These are phyloP conservation scores for Dothideomycetes sp. DNA, from an alignment of 2,329 filamentous ascomycete species.

Conservation along the genomic window DNA sequence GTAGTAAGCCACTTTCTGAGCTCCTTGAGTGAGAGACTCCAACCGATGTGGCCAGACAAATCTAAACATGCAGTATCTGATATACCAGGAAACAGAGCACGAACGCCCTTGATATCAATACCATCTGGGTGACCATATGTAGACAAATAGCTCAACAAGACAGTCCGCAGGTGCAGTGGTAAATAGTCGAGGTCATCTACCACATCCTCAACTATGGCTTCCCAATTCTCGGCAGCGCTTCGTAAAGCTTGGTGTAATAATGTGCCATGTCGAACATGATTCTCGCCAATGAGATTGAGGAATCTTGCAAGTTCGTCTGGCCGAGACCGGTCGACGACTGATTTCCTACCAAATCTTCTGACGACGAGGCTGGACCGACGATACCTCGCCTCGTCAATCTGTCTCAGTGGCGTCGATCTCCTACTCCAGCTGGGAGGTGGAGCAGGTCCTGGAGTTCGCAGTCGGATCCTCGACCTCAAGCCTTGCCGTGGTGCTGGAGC, in stretches of 20 bases:
- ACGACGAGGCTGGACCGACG: background rate
- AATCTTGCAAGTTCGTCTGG: conserved; percentile 17
- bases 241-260: conserved; percentile 42
- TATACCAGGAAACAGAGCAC: conserved; percentile 38
- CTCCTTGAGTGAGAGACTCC: conserved; percentile 35
- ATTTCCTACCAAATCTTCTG: conserved; percentile 6
- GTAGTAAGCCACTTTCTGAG: conserved; percentile 32
- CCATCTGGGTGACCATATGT: conserved; percentile 34
- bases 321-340: conserved; percentile 14
- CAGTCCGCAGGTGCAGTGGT: conserved; percentile 39
- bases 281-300: conserved; percentile 12
- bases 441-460: conserved; percentile 31
- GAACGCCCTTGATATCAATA: conserved; percentile 34
- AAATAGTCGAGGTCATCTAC: conserved; percentile 41
- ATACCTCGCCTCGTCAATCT: conserved; percentile 1
- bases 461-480: conserved; percentile 19
- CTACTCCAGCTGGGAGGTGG: conserved; percentile 35
- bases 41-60: conserved; percentile 38
- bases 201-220: conserved; percentile 45
- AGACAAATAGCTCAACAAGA: conserved; percentile 46
- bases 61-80: conserved; percentile 41
- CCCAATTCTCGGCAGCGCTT: conserved; percentile 45
- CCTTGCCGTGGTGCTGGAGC: conserved; percentile 33
- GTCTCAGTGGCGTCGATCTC: conserved; percentile 13
- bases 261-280: conserved; percentile 19